phyloP scores from a whole-genome alignment of 2,329 filamentous ascomycete species.

The Sarocladiaceae sp. region DNA sequence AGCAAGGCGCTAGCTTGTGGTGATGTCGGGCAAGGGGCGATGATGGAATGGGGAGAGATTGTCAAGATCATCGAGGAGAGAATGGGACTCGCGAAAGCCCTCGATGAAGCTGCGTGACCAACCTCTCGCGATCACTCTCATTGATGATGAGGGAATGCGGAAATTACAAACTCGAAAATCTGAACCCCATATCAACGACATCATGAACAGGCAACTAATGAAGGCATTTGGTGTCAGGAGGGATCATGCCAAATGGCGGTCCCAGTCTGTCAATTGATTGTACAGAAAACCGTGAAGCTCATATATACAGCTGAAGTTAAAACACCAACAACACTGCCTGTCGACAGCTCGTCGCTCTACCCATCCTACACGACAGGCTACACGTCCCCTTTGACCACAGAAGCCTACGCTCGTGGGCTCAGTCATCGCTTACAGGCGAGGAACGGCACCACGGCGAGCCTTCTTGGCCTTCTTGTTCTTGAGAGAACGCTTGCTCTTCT shows the following conservation, averaged over 20 bases:
- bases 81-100: slow-evolving; percentile 21
- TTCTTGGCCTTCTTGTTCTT: slow-evolving; percentile 5
- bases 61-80: slow-evolving; percentile 56
- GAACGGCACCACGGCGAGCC: not conserved
- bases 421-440: not conserved
- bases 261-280: not conserved
- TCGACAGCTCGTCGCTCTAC: too few relatives aligned
- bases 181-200: too few relatives aligned
- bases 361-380: too few relatives aligned
- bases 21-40: slow-evolving; percentile 74
- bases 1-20: slow-evolving; percentile 79
- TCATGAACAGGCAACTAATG: too few relatives aligned
- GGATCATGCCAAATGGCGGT: not conserved
- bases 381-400: too few relatives aligned
- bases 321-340: not conserved
- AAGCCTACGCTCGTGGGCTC: too few relatives aligned
- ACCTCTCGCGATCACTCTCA: too few relatives aligned
- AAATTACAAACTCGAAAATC: too few relatives aligned
- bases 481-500: slow-evolving; percentile 1
- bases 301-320: slow-evolving; percentile 5
- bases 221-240: too few relatives aligned
- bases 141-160: not conserved
- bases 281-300: slow-evolving; percentile 5
- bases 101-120: not conserved
- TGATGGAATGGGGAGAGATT: slow-evolving; percentile 75